Base-by-base conservation (phyloP, 2,329 filamentous ascomycete genomes). In the Ophiostoma sp. region DNA sequence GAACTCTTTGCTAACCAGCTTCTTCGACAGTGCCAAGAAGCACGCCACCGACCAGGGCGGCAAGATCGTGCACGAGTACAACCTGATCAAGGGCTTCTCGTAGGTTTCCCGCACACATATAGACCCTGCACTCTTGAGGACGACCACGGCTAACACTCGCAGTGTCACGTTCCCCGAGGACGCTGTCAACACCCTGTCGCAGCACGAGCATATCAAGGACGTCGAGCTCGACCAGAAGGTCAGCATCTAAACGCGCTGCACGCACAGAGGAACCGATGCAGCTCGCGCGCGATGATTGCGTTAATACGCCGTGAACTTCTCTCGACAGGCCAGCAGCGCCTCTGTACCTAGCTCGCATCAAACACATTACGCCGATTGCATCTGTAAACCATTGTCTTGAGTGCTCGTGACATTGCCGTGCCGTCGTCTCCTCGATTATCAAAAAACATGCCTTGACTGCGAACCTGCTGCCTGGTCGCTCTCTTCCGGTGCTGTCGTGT, bases 51-150 rank as follows among this genome's bases (percentile, higher is more conserved):
- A 89, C 58, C 87, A 94, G 77, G 94, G 94, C 76, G 94, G 93
- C 77, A 87, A 86, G 78, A 95, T 98, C 80, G 86, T 81, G 68
- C 88, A 95, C 74, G 91, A 95, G 78, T 97, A 92, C 83, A 89
- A 81, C 70, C 80, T 97, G 74, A 93, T 97, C 84, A 96, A 94
- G 82, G 93, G 90, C 69, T 97, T 97, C 82, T 89, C 91, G 94
- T 97, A 87, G 74, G 91, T 67, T 62, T 18, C 11, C 5, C 49
- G 14, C 27, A 27, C 27, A 16, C 2, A n/a, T n/a, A 7, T 14
- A 5, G 14, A n/a, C 2, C 12, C 45, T n/a, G 2, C 14, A 40
- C 36, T 5, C 2, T 14, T 6, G 27, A 63, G 7, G 42, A 42
- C 3, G 6, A 63, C 12, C 6, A n/a, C 40, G 42, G 60, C 60